Evolutionary conservation across 2,329 filamentous ascomycete genomes (phyloP).

Genomic region (Paraconiothyrium sp.): DNA sequence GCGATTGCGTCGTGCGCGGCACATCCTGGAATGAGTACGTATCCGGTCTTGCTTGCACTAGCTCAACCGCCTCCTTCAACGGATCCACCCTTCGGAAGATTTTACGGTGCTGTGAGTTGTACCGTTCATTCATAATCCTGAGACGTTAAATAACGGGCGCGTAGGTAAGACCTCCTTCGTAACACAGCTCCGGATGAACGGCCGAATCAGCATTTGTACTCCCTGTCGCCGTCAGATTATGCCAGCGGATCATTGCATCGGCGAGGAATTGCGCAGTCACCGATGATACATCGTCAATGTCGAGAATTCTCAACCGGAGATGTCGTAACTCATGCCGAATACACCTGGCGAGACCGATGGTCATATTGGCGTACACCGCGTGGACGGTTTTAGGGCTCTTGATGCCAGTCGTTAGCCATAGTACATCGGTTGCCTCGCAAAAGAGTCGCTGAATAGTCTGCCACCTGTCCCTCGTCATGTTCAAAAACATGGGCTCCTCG

Average conservation of each 20-base stretch:
- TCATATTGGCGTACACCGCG: slow-evolving; percentile 20
- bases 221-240: not conserved
- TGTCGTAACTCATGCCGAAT: slow-evolving; percentile 21
- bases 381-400: slow-evolving; percentile 3
- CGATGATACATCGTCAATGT: slow-evolving; percentile 16
- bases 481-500: slow-evolving; percentile 17
- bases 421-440: slow-evolving; percentile 27
- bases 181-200: slow-evolving; percentile 5
- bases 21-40: slow-evolving; percentile 16
- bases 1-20: not conserved
- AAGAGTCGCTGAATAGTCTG: slow-evolving; percentile 16
- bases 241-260: slow-evolving; percentile 15
- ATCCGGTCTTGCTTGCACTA: slow-evolving; percentile 19
- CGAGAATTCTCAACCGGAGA: slow-evolving; percentile 18
- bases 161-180: slow-evolving; percentile 7
- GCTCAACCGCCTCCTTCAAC: not conserved
- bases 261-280: slow-evolving; percentile 9
- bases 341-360: slow-evolving; percentile 16
- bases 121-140: slow-evolving; percentile 27
- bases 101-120: slow-evolving; percentile 33
- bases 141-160: slow-evolving; percentile 10
- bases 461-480: slow-evolving; percentile 12
- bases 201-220: too few species aligned
- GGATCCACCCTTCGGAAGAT: slow-evolving; percentile 15
- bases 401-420: slow-evolving; percentile 21